A percentile compares a stretch with the other conserved stretches of the same genome.
Conservation (phyloP, 2,329 filamentous ascomycete genomes). For the Ophiobolus disseminans region DNA sequence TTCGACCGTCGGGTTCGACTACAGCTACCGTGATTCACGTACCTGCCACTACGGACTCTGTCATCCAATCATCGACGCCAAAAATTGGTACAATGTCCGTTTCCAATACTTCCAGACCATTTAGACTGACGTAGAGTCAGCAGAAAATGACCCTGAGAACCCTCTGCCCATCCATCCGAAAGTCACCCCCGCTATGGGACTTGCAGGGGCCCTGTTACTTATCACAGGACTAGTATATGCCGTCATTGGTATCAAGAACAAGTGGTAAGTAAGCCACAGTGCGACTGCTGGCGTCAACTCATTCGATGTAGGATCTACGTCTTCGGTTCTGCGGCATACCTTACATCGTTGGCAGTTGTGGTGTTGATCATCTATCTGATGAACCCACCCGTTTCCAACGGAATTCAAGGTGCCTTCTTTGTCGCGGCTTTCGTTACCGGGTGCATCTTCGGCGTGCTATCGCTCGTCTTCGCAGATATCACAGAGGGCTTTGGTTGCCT, state of each 20-base stretch:
- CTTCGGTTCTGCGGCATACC: constrained; percentile 79
- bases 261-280: constrained; percentile 55
- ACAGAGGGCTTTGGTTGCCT: constrained; percentile 85
- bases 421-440: constrained; percentile 79
- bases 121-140: constrained; percentile 1
- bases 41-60: constrained; percentile 10
- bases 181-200: constrained; percentile 81
- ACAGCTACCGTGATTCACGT: not conserved
- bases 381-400: constrained; percentile 75
- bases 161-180: constrained; percentile 73
- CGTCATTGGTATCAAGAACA: constrained; percentile 82
- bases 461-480: constrained; percentile 82
- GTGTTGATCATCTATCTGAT: constrained; percentile 91
- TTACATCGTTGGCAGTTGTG: constrained; percentile 74
- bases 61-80: constrained; percentile 24
- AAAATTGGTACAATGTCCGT: constrained; percentile 21
- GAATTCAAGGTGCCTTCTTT: constrained; percentile 84
- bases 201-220: constrained; percentile 80
- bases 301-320: constrained; percentile 44
- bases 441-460: constrained; percentile 72
- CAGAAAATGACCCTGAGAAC: constrained; percentile 21
- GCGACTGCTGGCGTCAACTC: constrained; percentile 10
- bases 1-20: constrained; percentile 17
- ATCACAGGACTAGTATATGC: constrained; percentile 73
- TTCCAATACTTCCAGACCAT: not conserved